Evolutionary conservation across 2,329 filamentous ascomycete genomes (phyloP).

Genomic region (Sporothrix curviconia): DNA sequence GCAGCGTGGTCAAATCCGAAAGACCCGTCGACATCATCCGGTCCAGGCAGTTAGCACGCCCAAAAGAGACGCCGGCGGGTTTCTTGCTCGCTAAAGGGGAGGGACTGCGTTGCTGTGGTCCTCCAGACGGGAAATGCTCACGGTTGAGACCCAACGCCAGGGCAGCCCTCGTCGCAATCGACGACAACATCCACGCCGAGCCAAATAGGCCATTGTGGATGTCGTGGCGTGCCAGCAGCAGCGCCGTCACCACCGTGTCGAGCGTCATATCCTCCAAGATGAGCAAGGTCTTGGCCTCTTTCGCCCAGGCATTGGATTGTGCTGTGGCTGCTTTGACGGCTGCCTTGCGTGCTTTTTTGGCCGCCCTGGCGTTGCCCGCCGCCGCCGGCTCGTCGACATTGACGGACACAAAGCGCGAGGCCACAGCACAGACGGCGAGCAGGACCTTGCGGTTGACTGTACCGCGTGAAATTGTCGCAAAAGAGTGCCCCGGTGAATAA

Average conservation of each 20-base stretch:
- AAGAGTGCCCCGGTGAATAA: neutral
- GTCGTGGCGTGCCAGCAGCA: neutral
- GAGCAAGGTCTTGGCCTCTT: slow-evolving; percentile 2
- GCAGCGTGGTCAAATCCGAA: neutral
- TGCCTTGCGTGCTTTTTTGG: neutral
- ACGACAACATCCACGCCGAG: neutral
- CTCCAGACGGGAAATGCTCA: neutral
- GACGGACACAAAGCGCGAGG: neutral
- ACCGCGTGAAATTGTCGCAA: neutral
- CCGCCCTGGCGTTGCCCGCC: too few species aligned
- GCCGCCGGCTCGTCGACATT: neutral
- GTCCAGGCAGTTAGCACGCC: slow-evolving; percentile 3
- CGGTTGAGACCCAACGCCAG: neutral
- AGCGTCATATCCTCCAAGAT: slow-evolving; percentile 1
- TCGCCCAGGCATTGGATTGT: neutral
- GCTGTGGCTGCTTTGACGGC: neutral
- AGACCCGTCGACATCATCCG: slow-evolving; percentile 1
- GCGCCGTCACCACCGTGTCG: neutral
- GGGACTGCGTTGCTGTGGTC: neutral
- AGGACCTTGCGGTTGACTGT: neutral
- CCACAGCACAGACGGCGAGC: neutral
- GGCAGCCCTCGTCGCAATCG: neutral
- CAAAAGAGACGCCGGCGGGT: neutral
- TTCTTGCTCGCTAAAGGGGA: neutral
- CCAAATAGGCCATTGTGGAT: neutral